phyloP scores from a whole-genome alignment of 208 protist species.

The Borovskyia barvae region DNA sequence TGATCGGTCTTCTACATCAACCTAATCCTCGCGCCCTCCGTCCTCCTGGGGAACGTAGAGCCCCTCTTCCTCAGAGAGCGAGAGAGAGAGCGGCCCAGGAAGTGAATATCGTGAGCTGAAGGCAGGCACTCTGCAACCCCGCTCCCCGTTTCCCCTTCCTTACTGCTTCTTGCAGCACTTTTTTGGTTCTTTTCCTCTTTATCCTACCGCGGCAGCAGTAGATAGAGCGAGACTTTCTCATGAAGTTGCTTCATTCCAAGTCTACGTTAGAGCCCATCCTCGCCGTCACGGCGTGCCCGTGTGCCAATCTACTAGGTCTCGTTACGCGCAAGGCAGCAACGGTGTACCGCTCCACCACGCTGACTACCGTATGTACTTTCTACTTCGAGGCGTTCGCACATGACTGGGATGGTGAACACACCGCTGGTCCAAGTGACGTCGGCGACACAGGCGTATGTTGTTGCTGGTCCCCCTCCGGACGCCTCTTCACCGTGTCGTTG shows the following conservation, averaged over 20 bases:
- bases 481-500: conserved; percentile 61
- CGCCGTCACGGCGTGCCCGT: conserved; percentile 68
- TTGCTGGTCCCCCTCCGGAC: conserved; percentile 73
- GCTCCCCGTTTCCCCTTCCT: too few species aligned
- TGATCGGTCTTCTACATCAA: too few species aligned
- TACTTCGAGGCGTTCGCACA: conserved; percentile 24
- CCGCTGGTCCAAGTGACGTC: neutral
- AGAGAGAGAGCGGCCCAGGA: too few species aligned
- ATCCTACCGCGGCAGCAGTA: too few species aligned
- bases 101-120: too few species aligned
- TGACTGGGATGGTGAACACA: neutral
- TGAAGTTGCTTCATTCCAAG: conserved; percentile 80
- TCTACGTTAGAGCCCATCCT: conserved; percentile 60
- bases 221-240: too few species aligned
- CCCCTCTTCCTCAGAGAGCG: too few species aligned
- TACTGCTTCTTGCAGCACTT: conserved; percentile 4
- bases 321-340: conserved; percentile 49
- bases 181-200: neutral
- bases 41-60: too few species aligned
- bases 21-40: too few species aligned
- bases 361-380: conserved; percentile 60
- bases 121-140: too few species aligned
- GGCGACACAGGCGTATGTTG: conserved; percentile 6
- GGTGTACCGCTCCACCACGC: conserved; percentile 78
- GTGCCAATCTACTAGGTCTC: conserved; percentile 76